Base-by-base conservation (phyloP, 2,329 filamentous ascomycete genomes). In the Alternaria consortialis region DNA sequence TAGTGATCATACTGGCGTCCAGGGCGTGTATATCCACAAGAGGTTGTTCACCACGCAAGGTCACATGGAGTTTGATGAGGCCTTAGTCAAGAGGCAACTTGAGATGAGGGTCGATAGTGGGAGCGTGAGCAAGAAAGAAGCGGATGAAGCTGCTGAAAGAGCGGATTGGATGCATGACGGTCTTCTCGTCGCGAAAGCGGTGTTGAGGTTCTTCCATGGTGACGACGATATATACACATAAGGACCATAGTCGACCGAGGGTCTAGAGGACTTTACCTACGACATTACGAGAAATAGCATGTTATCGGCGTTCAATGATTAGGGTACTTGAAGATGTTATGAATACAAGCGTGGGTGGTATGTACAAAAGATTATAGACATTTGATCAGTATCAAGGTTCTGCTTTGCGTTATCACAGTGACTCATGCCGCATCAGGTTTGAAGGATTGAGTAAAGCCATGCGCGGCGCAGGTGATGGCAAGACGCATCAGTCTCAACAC, bases 41-140 rank as follows among this genome's bases (percentile, higher is more conserved):
- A 68, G 81, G 17, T 58, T 83, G n/a, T 84, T 84, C 56, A 82
- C 82, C 1, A 80, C 74, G 3, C 82, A 84, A 60, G 82, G 81
- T 1, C 82, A 84, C 64, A 69, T 84, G 67, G 81, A 81, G 20
- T 82, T 83, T 56, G 79, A 83, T 60, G 80, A 82, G 73, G 69
- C 76, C 20, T 82, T 83, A 75, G 81, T 84, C 5, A 79, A 77
- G 63, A 69, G 75, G 34, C 81, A 83, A 68, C 74, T 83, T n/a
- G 76, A 83, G 60, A 70, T 80, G 67, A 68, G 81, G 32, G 76
- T 81, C 5, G 72, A 87, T 42, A 80, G 72, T 15, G 80, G 80
- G 1, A 75, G 71, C 20, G 79, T 83, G 40, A 72, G 76, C 34
- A 71, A 79, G 55, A 62, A 77, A 13, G 73, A 79, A 56, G 69